Evolutionary conservation across 2,329 filamentous ascomycete genomes (phyloP), one percentile per base, ranked within the genome.

Genomic region (Thielaviopsis euricoi): DNA sequence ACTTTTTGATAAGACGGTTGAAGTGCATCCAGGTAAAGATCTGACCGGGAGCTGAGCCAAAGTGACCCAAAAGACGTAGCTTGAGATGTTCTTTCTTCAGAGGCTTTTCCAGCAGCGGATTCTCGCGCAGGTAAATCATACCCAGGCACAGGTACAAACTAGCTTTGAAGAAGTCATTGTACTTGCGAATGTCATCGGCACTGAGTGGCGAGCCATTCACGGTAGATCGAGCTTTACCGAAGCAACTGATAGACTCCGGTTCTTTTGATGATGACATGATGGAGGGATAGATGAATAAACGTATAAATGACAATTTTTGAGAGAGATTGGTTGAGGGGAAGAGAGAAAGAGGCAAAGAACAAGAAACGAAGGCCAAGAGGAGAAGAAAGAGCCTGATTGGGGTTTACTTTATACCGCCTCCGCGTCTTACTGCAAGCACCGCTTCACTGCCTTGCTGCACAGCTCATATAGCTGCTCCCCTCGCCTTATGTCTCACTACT

Each of bases 1-100:
- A 86, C 70, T 89, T 89, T 69, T 86, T 88, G 74, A 89, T 88
- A 60, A 89, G 72, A 37, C 85, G 82, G 70, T 89, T 89, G 76
- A 88, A 85, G 71, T 89, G 86, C 73, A 89, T 86, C 69, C 83
- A 89, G 37, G 85, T 86, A 70, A 90, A 89, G 60, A 85, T 82
- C 69, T 89, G 86, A 15, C 86, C 86, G n/a, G 86, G 82, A 54
- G 86, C 85, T 2, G 84, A 87, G 57, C 86, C 86, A 76, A 87
- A 90, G 67, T 90, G 86, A 46, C 86, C 86, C 1, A 90, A 74
- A 9, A 89, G 74, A 62, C 86, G 80, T 60, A 78, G 75, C 71
- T 90, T 90, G 71, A 89, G 74, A 66, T 89, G 83, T 57, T 87
- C 80, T 33, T 78, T 71, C 63, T 80, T 80, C 62, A 88, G 75